Base-by-base conservation (phyloP, 2,329 filamentous ascomycete genomes). In the Phoma sp. region DNA sequence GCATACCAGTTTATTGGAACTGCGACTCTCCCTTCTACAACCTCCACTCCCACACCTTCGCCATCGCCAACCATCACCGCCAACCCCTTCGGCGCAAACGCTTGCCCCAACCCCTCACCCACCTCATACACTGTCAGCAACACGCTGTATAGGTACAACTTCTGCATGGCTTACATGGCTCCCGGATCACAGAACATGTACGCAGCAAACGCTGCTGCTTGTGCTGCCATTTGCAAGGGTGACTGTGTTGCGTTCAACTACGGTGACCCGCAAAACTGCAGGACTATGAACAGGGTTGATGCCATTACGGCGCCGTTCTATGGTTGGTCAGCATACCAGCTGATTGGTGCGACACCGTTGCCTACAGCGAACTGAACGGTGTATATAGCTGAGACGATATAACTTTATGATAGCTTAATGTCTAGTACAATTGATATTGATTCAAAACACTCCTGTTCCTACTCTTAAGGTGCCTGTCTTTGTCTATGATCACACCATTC, bases 81-180 rank as follows among this genome's bases (percentile, higher is more conserved):
- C 7, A 23, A 23, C 6, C 20, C 30, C 4, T 36, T 14, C n/a
- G 42, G 30, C 30, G 36, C 42, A 5, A 45, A 45, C 23, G 42
- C 42, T 7, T 45, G 30, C 30, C 32, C 42, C 20, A 45, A 45
- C 42, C 42, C 34, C 10, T 36, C 42, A 7, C 42, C 42, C 7
- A 20, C 25, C 5, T 34, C 20, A 3, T 45, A 36, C 15, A 45
- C 42, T n/a, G 28, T 45, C 21, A 45, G 42, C 21, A 45, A 30
- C 21, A 34, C 26, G 21, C n/a, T 45, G 21, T 36, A 45, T 7
- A 45, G 36, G 3, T 45, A 36, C 42, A 45, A 45, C 23, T 21
- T 38, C 17, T 38, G 34, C 20, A 38, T 38, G 34, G 34, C 9
- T 15, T 28, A 36, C 10, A 30, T 36, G 21, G 20, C 12, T 9